Evolutionary conservation across 257 asterid genomes (phyloP), one percentile per base, ranked within the genome.

Genomic region (Penstemon davidsonii): DNA sequence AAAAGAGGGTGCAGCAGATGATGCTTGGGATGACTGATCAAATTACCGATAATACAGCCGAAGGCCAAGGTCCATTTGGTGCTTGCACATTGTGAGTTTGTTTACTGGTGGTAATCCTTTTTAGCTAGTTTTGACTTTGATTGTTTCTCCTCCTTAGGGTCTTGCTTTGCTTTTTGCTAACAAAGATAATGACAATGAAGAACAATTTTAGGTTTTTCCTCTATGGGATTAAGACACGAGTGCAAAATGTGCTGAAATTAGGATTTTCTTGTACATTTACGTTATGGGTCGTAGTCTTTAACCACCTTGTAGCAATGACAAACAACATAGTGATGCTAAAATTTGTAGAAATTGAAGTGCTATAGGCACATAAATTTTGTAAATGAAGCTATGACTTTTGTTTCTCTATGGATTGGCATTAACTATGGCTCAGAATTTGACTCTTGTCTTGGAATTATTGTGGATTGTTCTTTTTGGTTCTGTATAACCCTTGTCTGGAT

Each of bases 1-100:
- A 79, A 83, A 80, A 61, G 93, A 86, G 75, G 96, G 95, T 39
- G 73, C 91, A 25, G 96, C 93, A 11, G 96, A 90, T 55, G 90
- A 75, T 67, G 96, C 96, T 52, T 90, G 95, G 95, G 96, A 87
- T 71, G 93, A 87, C 68, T 89, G 73, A 85, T 36, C 39, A 3
- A 43, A 33, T n/a, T 60, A 36, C 44, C 10, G 1, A 46, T 51
- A 4, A 25, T 2, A 12, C 37, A 50, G 19, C 9, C 39, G 19
- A 49, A 6, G 55, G 2, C 33, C 2, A 36, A 33, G 60, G 25
- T 55, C 11, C 40, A n/a, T 39, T 8, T 60, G 3, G 37, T 42
- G 36, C 59, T 6, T 46, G 6, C 19, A 11, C 18, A 15, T 15
- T 15, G 18, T 15, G 18, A 15, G 0, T 15, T 15, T 55, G 59